phyloP scores from a whole-genome alignment of 208 protist genomes.

The Crithidia brevicula region DNA sequence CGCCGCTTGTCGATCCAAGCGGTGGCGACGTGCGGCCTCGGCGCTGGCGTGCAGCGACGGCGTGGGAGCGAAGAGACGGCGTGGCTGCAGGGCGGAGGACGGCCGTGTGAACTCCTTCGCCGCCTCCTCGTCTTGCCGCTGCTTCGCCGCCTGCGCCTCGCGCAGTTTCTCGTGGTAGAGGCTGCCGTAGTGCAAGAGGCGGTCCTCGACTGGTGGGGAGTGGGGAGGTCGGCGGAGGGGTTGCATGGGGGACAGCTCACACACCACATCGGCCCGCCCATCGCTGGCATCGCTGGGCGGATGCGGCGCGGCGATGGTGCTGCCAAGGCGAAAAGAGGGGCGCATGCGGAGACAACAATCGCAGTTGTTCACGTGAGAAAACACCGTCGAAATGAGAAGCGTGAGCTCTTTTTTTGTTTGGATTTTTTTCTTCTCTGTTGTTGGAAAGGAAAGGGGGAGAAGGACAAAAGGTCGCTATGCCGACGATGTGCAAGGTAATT shows the following conservation, averaged over 20 bases:
- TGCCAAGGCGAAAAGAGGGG: constrained; percentile 15
- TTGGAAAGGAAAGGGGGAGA: too few relatives aligned
- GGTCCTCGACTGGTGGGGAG: constrained; percentile 40
- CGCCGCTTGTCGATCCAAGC: constrained; percentile 8
- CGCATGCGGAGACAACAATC: not conserved
- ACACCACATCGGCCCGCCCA: constrained; percentile 16
- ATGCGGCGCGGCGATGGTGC: not conserved
- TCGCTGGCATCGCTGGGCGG: not conserved
- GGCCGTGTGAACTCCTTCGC: not conserved
- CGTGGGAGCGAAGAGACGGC: constrained; percentile 15
- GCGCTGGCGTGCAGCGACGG: constrained; percentile 23
- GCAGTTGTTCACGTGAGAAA: too few relatives aligned
- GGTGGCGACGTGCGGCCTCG: constrained; percentile 20
- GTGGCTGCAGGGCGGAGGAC: not conserved
- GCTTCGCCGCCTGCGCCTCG: constrained; percentile 17
- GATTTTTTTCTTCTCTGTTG: too few relatives aligned
- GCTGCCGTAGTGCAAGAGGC: constrained; percentile 50
- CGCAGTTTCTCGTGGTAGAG: constrained; percentile 21
- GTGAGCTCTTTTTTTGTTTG: too few relatives aligned
- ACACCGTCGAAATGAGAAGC: too few relatives aligned
- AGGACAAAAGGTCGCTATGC: too few relatives aligned
- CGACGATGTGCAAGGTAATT: too few relatives aligned
- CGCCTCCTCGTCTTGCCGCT: constrained; percentile 1
- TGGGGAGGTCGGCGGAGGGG: not conserved
- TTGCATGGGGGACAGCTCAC: constrained; percentile 42